phyloP scores from a whole-genome alignment of 1,284 basidiomycete genomes.

The Puccinia triticina region DNA sequence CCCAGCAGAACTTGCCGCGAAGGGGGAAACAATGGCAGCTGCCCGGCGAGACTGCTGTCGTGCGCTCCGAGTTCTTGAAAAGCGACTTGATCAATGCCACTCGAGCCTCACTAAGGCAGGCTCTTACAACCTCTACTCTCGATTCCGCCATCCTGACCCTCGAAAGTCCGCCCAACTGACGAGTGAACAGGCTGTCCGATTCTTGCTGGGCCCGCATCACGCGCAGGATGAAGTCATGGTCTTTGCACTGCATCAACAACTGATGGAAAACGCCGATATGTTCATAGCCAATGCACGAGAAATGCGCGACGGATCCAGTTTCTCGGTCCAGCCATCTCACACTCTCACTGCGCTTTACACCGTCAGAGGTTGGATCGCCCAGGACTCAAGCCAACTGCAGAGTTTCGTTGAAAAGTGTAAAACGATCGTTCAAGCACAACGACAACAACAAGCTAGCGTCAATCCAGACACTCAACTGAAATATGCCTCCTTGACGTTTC shows the following conservation, averaged over 20 bases:
- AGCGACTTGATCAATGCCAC: constrained; percentile 52
- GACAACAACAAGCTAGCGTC: constrained; percentile 23
- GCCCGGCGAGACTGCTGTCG: constrained; percentile 52
- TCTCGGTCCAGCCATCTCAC: constrained; percentile 71
- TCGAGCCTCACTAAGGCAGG: constrained; percentile 55
- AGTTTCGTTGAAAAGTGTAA: constrained; percentile 52
- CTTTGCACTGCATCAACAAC: constrained; percentile 73
- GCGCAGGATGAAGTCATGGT: constrained; percentile 59
- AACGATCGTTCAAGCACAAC: constrained; percentile 26
- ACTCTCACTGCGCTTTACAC: constrained; percentile 68
- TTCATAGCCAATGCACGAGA: constrained; percentile 69
- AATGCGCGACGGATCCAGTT: constrained; percentile 68
- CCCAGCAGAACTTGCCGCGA: constrained; percentile 19
- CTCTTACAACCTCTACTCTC: constrained; percentile 56
- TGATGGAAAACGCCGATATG: constrained; percentile 70
- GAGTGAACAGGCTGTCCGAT: constrained; percentile 7
- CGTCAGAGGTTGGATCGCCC: constrained; percentile 67
- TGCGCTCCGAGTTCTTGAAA: constrained; percentile 53
- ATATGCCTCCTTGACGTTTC: constrained; percentile 44
- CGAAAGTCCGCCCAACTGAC: constrained; percentile 57
- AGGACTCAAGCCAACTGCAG: constrained; percentile 50
- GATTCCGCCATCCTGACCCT: constrained; percentile 42
- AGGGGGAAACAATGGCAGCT: constrained; percentile 14
- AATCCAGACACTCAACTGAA: constrained; percentile 2
- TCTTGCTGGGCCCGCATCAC: constrained; percentile 52